These are phyloP conservation scores for Juglanconis juglandina DNA, from an alignment of 2,329 filamentous ascomycete species.

Conservation along the genomic window DNA sequence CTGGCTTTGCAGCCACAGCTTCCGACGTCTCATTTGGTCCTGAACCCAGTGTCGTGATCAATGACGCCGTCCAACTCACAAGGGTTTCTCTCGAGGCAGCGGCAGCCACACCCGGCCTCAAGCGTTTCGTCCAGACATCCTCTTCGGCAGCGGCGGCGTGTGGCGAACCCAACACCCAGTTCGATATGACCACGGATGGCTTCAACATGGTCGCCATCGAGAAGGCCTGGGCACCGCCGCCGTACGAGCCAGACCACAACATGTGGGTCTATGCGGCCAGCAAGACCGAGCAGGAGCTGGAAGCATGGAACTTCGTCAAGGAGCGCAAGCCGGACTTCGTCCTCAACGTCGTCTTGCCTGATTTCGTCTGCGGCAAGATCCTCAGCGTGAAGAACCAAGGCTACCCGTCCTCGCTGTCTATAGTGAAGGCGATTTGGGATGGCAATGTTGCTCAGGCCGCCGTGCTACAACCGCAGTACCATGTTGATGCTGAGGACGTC, in stretches of 20 bases:
- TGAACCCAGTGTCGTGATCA: not conserved
- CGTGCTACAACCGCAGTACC: constrained; percentile 33
- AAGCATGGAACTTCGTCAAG: not conserved
- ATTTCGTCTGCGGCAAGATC: not conserved
- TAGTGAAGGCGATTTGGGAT: not conserved
- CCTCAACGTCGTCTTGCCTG: constrained; percentile 14
- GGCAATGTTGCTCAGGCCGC: not conserved
- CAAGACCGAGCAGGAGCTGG: constrained; percentile 2
- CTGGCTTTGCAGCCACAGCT: not conserved
- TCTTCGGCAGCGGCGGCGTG: not conserved
- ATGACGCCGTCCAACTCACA: not conserved
- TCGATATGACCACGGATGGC: constrained; percentile 30
- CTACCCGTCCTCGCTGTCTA: not conserved
- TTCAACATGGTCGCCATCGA: constrained; percentile 29
- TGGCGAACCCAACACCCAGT: constrained; percentile 24
- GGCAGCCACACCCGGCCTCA: not conserved
- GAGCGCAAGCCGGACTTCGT: constrained; percentile 5
- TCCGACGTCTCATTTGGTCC: not conserved
- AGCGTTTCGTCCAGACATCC: constrained; percentile 8
- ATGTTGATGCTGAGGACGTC: constrained; percentile 44
- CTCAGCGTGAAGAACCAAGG: constrained; percentile 5
- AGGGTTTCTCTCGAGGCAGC: not conserved
- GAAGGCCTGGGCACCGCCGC: constrained; percentile 28
- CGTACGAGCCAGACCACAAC: not conserved
- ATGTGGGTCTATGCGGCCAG: constrained; percentile 1